A percentile compares a stretch with the other conserved stretches of the same genome.
These are phyloP conservation scores for Clarkia xantiana DNA, from an alignment of 345 rosid species.

Conservation along the genomic window DNA sequence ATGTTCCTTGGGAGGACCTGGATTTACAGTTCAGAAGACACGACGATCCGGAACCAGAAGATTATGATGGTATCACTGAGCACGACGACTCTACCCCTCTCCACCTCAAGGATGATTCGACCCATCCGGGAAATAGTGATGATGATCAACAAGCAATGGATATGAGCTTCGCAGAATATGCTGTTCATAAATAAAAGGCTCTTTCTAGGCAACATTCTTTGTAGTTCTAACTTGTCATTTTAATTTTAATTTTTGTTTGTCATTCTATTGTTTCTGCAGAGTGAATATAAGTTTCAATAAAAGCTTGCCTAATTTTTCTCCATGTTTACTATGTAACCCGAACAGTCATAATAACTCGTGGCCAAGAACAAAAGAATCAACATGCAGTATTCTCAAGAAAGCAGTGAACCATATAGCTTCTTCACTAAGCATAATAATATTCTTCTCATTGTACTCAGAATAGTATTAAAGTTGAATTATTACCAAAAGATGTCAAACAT, in stretches of 20 bases:
- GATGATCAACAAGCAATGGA: background rate
- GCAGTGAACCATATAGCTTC: background rate
- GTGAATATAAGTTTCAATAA: no score
- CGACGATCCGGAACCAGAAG: background rate
- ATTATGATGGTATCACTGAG: background rate
- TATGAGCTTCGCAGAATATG: background rate
- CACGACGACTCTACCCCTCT: background rate
- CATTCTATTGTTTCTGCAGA: no score
- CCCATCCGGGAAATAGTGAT: background rate
- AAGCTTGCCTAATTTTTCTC: no score
- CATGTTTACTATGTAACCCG: background rate
- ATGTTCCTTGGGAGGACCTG: constrained; percentile 38
- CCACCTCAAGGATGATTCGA: background rate
- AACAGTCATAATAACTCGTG: background rate
- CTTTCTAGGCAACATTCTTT: background rate
- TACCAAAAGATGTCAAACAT: constrained; percentile 26
- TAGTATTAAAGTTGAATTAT: background rate
- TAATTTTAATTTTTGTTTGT: no score
- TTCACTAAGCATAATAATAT: constrained; percentile 4
- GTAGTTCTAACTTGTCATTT: no score
- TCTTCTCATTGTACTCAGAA: constrained; percentile 2
- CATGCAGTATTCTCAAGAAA: constrained; percentile 2
- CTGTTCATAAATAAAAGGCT: constrained; percentile 3
- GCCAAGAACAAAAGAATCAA: background rate
- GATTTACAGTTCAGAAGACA: constrained; percentile 11